Conservation (phyloP, 1,284 basidiomycete species). For the Irpex sp. region DNA sequence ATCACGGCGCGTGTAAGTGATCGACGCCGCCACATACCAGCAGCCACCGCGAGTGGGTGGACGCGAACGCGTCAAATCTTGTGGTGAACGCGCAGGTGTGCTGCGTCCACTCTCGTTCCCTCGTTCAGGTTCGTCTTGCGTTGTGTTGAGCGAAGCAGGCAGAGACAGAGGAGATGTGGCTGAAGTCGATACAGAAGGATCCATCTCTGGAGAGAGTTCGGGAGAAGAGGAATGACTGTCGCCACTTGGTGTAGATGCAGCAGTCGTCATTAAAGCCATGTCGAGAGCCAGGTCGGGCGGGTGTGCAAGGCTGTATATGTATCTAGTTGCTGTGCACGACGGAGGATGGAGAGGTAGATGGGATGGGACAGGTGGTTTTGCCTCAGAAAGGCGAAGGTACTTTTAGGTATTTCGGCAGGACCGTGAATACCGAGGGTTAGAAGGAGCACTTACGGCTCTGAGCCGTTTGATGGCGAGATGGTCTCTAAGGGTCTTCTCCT, state of each 20-base stretch:
- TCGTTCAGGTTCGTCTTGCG: conserved; percentile 17
- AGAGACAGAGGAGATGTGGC: conserved; percentile 23
- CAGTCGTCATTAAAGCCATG: conserved; percentile 26
- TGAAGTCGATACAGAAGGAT: conserved; percentile 20
- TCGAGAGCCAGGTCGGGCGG: conserved; percentile 4
- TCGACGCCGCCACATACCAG: conserved; percentile 47
- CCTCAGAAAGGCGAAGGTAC: conserved; percentile 22
- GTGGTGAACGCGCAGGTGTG: conserved; percentile 37
- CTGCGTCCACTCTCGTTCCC: neutral
- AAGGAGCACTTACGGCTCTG: conserved; percentile 20
- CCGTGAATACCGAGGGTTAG: conserved; percentile 22
- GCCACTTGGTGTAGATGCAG: conserved; percentile 34
- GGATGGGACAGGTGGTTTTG: conserved; percentile 21
- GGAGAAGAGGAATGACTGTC: conserved; percentile 26
- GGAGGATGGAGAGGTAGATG: conserved; percentile 8
- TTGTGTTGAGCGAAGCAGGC: conserved; percentile 16
- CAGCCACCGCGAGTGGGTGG: conserved; percentile 68
- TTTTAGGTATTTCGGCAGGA: conserved; percentile 22
- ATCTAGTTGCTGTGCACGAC: conserved; percentile 7
- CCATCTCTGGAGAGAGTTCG: conserved; percentile 20
- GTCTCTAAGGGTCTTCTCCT: conserved; percentile 27
- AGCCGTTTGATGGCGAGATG: conserved; percentile 27
- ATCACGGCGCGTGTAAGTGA: neutral
- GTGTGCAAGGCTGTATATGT: neutral
- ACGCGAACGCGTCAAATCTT: conserved; percentile 50